A percentile compares a stretch with the other conserved stretches of the same genome.
Evolutionary conservation across 371 early-diverging fungal genomes (phyloP).

Genomic region (Fennellomyces sp.): DNA sequence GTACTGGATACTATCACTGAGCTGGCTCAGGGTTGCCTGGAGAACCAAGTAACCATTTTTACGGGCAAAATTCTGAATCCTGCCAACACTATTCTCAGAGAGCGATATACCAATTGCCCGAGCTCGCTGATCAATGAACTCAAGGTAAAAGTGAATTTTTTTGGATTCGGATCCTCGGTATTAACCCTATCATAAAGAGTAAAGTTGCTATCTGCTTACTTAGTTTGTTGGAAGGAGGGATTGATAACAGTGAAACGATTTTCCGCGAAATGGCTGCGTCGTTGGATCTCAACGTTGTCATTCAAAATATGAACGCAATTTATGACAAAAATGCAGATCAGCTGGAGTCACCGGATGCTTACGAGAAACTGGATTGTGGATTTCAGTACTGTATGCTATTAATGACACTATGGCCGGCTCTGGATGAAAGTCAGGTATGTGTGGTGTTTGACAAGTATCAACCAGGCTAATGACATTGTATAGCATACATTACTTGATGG

Average conservation of each 20-base stretch:
- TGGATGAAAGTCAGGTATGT: slow-evolving; percentile 33
- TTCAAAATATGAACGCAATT: slow-evolving; percentile 36
- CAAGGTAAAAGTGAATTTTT: slow-evolving; percentile 35
- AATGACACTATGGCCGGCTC: slow-evolving; percentile 39
- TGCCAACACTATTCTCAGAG: slow-evolving; percentile 49
- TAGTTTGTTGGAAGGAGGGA: slow-evolving; percentile 59
- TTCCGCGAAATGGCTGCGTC: slow-evolving; percentile 52
- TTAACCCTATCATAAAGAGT: slow-evolving; percentile 26
- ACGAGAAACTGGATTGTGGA: slow-evolving; percentile 39
- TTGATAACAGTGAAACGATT: slow-evolving; percentile 48
- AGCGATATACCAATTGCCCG: slow-evolving; percentile 34
- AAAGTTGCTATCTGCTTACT: slow-evolving; percentile 51
- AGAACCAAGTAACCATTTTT: slow-evolving; percentile 51
- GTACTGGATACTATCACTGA: slow-evolving; percentile 63
- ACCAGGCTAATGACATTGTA: neutral
- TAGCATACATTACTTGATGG: slow-evolving; percentile 26
- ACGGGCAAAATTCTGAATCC: slow-evolving; percentile 57
- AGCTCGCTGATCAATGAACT: slow-evolving; percentile 32
- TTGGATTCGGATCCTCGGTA: too few relatives aligned
- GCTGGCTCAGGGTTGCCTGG: slow-evolving; percentile 48
- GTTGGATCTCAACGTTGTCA: slow-evolving; percentile 40
- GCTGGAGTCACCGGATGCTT: slow-evolving; percentile 21
- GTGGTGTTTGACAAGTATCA: neutral
- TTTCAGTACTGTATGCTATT: slow-evolving; percentile 46
- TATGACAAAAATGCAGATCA: slow-evolving; percentile 22